Conservation (phyloP, 2,329 filamentous ascomycete genomes). For the Fusarium poae region DNA sequence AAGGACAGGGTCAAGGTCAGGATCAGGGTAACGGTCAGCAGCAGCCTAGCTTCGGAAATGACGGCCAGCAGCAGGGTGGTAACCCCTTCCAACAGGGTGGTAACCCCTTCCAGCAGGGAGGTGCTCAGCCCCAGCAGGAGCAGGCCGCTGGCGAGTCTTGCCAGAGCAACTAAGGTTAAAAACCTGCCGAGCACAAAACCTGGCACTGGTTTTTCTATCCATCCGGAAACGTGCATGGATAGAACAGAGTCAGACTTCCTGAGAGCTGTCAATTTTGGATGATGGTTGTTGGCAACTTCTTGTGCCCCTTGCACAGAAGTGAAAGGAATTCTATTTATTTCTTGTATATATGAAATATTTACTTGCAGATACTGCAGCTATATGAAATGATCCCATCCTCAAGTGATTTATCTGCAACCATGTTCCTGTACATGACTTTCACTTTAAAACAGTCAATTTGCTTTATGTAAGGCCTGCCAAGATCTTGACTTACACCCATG, state of each 20-base stretch:
- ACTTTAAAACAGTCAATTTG: background rate
- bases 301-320: background rate
- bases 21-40: background rate
- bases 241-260: constrained; percentile 40
- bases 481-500: background rate
- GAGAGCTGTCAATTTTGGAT: background rate
- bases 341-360: constrained; percentile 24
- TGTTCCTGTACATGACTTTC: background rate
- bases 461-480: background rate
- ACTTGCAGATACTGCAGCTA: background rate
- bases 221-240: constrained; percentile 43
- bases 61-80: constrained; percentile 11
- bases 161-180: constrained; percentile 17
- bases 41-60: background rate
- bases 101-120: constrained; percentile 12
- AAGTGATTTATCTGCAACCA: background rate
- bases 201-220: constrained; percentile 36
- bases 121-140: constrained; percentile 16
- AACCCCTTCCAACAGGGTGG: constrained; percentile 15
- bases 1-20: background rate
- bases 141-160: constrained; percentile 21
- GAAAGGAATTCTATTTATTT: constrained; percentile 17
- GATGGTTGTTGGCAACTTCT: constrained; percentile 36
- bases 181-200: background rate
- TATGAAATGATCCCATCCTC: background rate